A percentile compares a stretch with the other conserved stretches of the same genome.
These are phyloP conservation scores for Kregervanrija fluxuum DNA, from an alignment of 805 yeast genomes.

Conservation along the genomic window DNA sequence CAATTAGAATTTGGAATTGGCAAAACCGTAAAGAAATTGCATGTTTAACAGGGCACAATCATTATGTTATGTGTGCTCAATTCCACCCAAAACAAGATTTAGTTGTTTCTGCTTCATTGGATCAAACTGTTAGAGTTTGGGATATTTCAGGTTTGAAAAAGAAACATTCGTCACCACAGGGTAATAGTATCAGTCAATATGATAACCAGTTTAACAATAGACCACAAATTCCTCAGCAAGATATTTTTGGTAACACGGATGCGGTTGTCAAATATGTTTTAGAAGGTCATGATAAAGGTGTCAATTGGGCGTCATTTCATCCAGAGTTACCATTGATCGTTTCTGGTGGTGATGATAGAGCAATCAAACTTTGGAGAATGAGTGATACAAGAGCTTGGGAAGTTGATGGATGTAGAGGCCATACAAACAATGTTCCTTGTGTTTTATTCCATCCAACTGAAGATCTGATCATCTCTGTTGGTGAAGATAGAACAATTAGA, in stretches of 20 bases:
- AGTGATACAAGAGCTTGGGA: constrained; percentile 98
- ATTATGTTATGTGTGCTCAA: constrained; percentile 96
- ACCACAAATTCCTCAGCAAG: constrained; percentile 75
- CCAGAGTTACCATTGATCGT: constrained; percentile 93
- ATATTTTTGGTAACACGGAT: constrained; percentile 88
- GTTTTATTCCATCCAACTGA: constrained; percentile 90
- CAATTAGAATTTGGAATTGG: constrained; percentile 99
- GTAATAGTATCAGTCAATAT: constrained; percentile 27
- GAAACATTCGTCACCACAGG: constrained; percentile 75
- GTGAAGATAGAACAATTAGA: constrained; percentile 93
- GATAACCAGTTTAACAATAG: constrained; percentile 41
- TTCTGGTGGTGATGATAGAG: constrained; percentile 93
- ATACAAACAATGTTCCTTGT: constrained; percentile 85
- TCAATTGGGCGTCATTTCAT: constrained; percentile 97
- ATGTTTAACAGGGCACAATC: constrained; percentile 95
- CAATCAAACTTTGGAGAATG: constrained; percentile 96
- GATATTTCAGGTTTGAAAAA: constrained; percentile 92
- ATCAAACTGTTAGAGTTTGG: constrained; percentile 99
- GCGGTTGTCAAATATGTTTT: constrained; percentile 92
- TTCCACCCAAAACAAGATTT: constrained; percentile 95
- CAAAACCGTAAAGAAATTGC: constrained; percentile 97
- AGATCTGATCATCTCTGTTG: constrained; percentile 85
- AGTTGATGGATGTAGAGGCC: constrained; percentile 97
- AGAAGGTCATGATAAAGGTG: constrained; percentile 98
- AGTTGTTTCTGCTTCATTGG: constrained; percentile 91